Evolutionary conservation across 1,284 basidiomycete species (phyloP).

Genomic region (Psilocybe mexicana): DNA sequence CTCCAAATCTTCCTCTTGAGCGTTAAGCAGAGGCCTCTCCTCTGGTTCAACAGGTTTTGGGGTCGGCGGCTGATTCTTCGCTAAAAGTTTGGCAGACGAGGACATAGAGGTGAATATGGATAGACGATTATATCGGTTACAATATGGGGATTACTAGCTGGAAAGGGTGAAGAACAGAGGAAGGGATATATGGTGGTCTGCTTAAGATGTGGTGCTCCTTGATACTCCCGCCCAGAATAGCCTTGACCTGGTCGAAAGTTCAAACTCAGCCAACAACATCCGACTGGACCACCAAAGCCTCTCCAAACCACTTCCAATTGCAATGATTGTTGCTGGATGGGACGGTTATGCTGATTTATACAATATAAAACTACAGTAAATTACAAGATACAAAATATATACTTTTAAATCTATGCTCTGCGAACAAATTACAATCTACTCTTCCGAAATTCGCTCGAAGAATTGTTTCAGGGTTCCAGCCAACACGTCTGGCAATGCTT

Average conservation of each 20-base stretch:
- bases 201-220: background rate
- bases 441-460: constrained; percentile 77
- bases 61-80: constrained; percentile 1
- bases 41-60: constrained; percentile 17
- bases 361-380: background rate
- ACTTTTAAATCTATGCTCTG: background rate
- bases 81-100: background rate
- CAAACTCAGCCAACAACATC: background rate
- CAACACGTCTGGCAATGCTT: constrained; percentile 90
- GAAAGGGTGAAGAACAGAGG: background rate
- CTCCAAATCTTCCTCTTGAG: constrained; percentile 10
- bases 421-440: constrained; percentile 30
- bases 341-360: background rate
- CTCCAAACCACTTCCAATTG: too few species aligned
- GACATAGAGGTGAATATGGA: background rate
- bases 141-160: background rate
- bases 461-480: constrained; percentile 93
- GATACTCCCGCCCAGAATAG: too few species aligned
- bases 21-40: constrained; percentile 23
- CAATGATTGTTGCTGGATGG: too few species aligned
- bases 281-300: too few species aligned
- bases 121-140: background rate
- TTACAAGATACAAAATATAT: background rate
- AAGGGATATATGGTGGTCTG: background rate
- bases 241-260: too few species aligned